Evolutionary conservation across 1,284 basidiomycete genomes (phyloP), one percentile per base, ranked within the genome.

Genomic region (Cryptococcus sp.): DNA sequence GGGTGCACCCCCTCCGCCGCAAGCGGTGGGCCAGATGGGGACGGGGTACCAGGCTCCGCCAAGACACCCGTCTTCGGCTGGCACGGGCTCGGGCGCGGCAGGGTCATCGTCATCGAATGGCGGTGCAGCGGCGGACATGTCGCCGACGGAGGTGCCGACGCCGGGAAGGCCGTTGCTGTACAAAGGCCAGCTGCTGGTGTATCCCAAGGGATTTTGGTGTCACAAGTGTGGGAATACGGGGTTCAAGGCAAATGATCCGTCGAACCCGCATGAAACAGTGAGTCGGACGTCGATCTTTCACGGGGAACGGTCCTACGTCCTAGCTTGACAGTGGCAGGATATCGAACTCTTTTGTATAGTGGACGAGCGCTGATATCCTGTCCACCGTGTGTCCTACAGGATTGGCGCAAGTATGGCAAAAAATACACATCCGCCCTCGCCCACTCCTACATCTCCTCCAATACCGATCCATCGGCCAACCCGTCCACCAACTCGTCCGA

Each of bases 401-500:
- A 77, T 56, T 78, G 76, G 76, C 55, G 63, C 11, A 77, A 76
- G 61, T 76, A 75, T 53, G 71, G 71, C 33, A 73, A 72, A 62
- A 61, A 63, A 8, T 78, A 68, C 62, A 75, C 58, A 18, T 68
- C 70, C 9, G 70, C 72, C 1, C 60, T 78, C 4, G 66, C 69
- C 0, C 59, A 68, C 36, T 73, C 71, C 4, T 77, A 70, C 58
- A 60, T 65, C 1, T 16, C 63, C 2, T 53, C 62, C 2, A 47
- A 62, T 1, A 43, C 58, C 5, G 48, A 36, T 11, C 63, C 60
- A 1, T 48, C 56, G 4, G 38, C 56, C 1, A 73, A 73, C 51
- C 54, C 62, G 3, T 62, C 66, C 9, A 62, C 68, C 0, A 44
- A 57, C n/a, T 53, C 67, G 1, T 58, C 71, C 1, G 50, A 55